Base-by-base conservation (phyloP, 305 asterid genomes). In the Euphrasia arctica region DNA sequence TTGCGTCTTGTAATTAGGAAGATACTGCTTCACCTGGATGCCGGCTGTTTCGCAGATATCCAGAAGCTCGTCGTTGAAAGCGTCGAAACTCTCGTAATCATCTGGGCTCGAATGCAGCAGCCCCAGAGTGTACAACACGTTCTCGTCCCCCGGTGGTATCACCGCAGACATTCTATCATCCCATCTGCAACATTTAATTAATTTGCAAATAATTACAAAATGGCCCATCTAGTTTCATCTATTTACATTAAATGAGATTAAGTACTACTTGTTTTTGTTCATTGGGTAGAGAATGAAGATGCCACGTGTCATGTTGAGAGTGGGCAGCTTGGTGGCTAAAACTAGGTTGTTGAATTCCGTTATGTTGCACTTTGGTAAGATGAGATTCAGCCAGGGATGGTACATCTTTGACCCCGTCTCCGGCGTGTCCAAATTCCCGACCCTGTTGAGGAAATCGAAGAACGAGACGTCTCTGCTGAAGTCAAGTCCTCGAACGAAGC, bases 371-470 rank as follows among this genome's bases (percentile, higher is more conserved):
- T 78, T 87, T 28, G 94, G 95, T 18, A 87, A 74, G 73, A 83
- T 83, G 18, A 87, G 80, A 60, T 87, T 82, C 0, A 87, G 86
- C 95, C 95, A 89, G 47, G 95, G 95, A 71, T 89, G 94, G 43
- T 89, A 71, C 3, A 74, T 71, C 72, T 66, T 51, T 7, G 76
- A 67, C 25, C 78, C 80, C n/a, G 55, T 45, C 12, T 60, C 14
- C 1, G 50, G 11, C 8, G 14, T 45, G 34, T 51, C 71, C 64
- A 70, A 18, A 49, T 67, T 14, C 1, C 49, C 64, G 1, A 64
- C 66, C 47, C 79, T 60, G n/a, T 7, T 15, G 3, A 79, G 77
- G 67, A 89, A 87, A 4, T 75, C 78, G 10, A 82, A 41, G 0
- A 64, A 66, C 0, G 87, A 1, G 5, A 11, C 81, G 48, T 82